Conservation (phyloP, 2,329 filamentous ascomycete genomes). For the Hymenoscyphus salicellus region DNA sequence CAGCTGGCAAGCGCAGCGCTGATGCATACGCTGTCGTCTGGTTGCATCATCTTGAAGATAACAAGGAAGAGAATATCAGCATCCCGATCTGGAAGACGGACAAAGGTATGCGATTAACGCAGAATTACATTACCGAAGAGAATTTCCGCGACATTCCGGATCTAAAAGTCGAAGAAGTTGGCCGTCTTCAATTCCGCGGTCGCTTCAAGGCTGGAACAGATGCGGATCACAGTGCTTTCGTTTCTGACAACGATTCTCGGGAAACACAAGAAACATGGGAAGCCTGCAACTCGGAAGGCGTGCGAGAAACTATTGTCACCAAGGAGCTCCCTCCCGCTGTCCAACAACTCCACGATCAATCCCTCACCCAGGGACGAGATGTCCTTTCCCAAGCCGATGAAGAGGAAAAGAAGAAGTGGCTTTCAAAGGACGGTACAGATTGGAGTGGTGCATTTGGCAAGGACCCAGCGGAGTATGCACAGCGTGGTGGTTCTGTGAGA, state of each 20-base stretch:
- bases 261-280: slow-evolving; percentile 97
- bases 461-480: slow-evolving; percentile 54
- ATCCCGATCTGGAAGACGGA: slow-evolving; percentile 89
- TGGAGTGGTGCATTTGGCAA: slow-evolving; percentile 85
- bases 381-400: slow-evolving; percentile 70
- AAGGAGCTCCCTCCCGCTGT: slow-evolving; percentile 71
- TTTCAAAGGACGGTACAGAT: slow-evolving; percentile 75
- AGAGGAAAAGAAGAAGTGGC: slow-evolving; percentile 74
- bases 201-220: slow-evolving; percentile 90
- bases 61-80: slow-evolving; percentile 72
- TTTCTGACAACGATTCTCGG: slow-evolving; percentile 80
- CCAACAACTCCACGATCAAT: slow-evolving; percentile 76
- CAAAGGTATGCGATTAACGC: slow-evolving; percentile 71
- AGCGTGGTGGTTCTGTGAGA: slow-evolving; percentile 12
- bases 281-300: slow-evolving; percentile 83
- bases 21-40: slow-evolving; percentile 79
- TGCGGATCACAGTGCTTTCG: slow-evolving; percentile 76
- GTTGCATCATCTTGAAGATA: slow-evolving; percentile 81
- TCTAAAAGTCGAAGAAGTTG: slow-evolving; percentile 74
- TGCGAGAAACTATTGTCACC: slow-evolving; percentile 67
- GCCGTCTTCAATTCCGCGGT: slow-evolving; percentile 74
- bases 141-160: slow-evolving; percentile 70
- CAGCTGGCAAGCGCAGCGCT: slow-evolving; percentile 63
- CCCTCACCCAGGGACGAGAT: slow-evolving; percentile 74
- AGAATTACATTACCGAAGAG: slow-evolving; percentile 85